These are phyloP conservation scores for Brassica nigra DNA, from an alignment of 345 rosid genomes.

Conservation along the genomic window DNA sequence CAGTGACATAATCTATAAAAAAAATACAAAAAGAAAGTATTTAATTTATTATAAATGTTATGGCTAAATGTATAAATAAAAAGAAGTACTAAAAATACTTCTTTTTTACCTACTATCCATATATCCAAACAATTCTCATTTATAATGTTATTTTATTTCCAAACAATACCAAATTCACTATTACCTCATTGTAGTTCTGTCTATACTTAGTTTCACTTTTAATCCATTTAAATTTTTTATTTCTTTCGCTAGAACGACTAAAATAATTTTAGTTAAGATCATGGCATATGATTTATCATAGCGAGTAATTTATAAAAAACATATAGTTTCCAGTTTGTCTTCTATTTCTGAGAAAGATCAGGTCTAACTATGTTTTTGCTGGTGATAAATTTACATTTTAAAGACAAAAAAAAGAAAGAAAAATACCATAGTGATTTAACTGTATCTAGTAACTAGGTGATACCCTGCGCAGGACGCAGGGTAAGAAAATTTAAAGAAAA, in stretches of 20 bases:
- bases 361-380: background rate
- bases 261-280: slow-evolving; percentile 8
- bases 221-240: background rate
- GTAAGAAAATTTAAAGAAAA: no score
- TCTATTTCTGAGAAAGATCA: background rate
- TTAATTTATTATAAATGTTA: no score
- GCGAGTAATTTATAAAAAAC: background rate
- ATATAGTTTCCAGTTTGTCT: slow-evolving; percentile 21
- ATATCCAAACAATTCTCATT: no score
- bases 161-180: slow-evolving; percentile 29
- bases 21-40: no score
- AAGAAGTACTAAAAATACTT: no score
- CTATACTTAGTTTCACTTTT: slow-evolving; percentile 2
- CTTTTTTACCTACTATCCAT: no score
- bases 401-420: background rate
- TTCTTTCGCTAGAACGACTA: slow-evolving; percentile 7
- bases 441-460: background rate
- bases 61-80: no score
- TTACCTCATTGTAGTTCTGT: slow-evolving; percentile 20
- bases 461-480: no score
- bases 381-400: background rate
- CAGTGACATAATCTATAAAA: no score
- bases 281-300: background rate
- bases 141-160: no score
- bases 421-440: background rate